Base-by-base conservation (phyloP, 2,329 filamentous ascomycete genomes). In the Trichoderma pleuroti region DNA sequence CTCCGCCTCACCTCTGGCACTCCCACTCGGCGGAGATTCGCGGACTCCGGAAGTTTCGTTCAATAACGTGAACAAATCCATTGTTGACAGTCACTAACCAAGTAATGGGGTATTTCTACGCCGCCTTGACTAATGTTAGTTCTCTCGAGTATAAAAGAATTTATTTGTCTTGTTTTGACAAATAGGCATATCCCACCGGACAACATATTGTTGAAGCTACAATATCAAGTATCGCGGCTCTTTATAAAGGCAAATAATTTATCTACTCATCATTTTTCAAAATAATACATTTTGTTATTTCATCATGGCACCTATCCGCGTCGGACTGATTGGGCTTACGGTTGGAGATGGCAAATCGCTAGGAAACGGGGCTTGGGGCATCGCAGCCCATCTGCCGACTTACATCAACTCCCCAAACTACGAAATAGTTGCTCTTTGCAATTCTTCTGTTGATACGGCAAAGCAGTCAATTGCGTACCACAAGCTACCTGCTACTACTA, bases 371-470 rank as follows among this genome's bases (percentile, higher is more conserved):
- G 42, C 34, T 81, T 88, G 73, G 87, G 86, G 42, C 82, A 87
- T 68, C 86, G 83, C 8, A 77, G 83, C 72, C 77, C 88, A 88
- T 75, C 82, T 90, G 11, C 75, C 81, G 26, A 82, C 84, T 0
- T 76, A 82, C 0, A 76, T 80, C 21, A 80, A 79, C 49, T 66
- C 68, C 9, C 72, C 78, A 5, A 76, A 82, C 18, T 87, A 82
- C 73, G 70, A 80, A 54, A 82, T 87, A 63, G 81, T 84, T 6
- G 86, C 84, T 4, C 75, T 87, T 18, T 81, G 83, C 72, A 87
- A 87, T 77, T 85, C 84, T 11, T 81, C 80, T 28, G 74, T 81
- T 6, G 75, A 78, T 5, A 81, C 83, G 1, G 83, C 84, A 0
- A 74, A 79, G n/a, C 78, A 76, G 1, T 82, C 85, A 11, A 83